Conservation (phyloP, 495 filamentous ascomycete genomes). For the Podospora anserina region DNA sequence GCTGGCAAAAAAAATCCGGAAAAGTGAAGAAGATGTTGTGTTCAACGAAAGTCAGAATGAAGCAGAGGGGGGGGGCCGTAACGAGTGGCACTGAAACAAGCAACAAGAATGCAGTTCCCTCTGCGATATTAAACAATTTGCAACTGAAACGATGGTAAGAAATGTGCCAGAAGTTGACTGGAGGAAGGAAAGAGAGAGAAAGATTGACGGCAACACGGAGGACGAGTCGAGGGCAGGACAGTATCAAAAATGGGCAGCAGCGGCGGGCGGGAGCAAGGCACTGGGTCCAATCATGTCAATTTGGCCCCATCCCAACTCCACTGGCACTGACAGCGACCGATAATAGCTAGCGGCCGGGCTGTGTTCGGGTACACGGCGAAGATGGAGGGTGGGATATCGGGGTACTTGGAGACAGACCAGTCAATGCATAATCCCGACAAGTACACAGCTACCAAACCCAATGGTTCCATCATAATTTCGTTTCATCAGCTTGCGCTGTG, state of each 20-base stretch:
- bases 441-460: not conserved
- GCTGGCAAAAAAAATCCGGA: constrained; percentile 2
- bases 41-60: constrained; percentile 42
- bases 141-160: constrained; percentile 1
- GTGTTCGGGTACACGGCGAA: constrained; percentile 7
- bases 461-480: constrained; percentile 11
- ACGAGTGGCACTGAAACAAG: constrained; percentile 15
- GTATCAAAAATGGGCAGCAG: not conserved
- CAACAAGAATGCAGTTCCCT: constrained; percentile 17
- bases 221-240: not conserved
- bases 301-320: not conserved
- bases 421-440: not conserved
- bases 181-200: not conserved
- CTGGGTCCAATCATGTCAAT: no score
- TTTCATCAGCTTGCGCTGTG: constrained; percentile 4
- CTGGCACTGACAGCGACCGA: not conserved
- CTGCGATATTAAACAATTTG: not conserved
- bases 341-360: not conserved
- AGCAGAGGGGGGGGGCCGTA: constrained; percentile 20
- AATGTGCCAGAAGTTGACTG: not conserved
- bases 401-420: not conserved
- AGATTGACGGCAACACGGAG: not conserved
- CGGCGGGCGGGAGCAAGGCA: not conserved
- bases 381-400: not conserved
- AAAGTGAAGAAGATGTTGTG: constrained; percentile 19